Evolutionary conservation across 129 eudicot species (phyloP).

Genomic region (Saussurea involucrata): DNA sequence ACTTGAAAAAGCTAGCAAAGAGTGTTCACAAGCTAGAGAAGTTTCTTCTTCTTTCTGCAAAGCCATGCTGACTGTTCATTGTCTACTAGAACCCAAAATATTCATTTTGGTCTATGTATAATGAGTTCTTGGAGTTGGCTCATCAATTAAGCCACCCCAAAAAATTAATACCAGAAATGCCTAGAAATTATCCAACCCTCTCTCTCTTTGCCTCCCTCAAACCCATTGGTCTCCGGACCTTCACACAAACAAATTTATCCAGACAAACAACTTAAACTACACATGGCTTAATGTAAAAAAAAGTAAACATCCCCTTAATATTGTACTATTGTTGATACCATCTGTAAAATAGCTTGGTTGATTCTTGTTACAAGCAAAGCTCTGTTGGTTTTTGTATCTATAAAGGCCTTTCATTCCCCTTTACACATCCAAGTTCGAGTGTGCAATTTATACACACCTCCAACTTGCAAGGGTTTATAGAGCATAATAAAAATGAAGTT

Average conservation of each 20-base stretch:
- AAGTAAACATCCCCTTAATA: too few species aligned
- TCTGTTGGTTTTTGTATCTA: background rate
- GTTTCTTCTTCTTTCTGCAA: background rate
- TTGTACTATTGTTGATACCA: background rate
- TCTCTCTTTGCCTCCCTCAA: too few species aligned
- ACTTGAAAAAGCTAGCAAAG: too few species aligned
- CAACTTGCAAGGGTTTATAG: background rate
- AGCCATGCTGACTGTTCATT: background rate
- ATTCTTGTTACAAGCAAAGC: background rate
- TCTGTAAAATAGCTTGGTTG: too few species aligned
- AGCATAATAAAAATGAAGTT: background rate
- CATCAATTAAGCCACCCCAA: too few species aligned
- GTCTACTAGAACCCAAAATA: background rate
- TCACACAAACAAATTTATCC: too few species aligned
- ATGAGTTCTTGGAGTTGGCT: background rate
- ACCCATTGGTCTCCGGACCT: too few species aligned
- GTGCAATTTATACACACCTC: background rate
- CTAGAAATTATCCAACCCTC: too few species aligned
- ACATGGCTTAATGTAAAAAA: too few species aligned
- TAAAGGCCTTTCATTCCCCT: background rate
- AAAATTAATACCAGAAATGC: too few species aligned
- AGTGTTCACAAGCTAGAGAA: background rate
- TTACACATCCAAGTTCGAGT: background rate
- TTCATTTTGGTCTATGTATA: background rate
- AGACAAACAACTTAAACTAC: too few species aligned